Conservation (phyloP, 176 grass and related monocot species). For the Zea mays region Zm-B73-REFERENCE-NAM-5.0 NC_050103.1:65081501-65082000, state of each 20-base stretch:
- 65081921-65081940: slow-evolving; percentile 39
- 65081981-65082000: slow-evolving; percentile 39
- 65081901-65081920: slow-evolving; percentile 32
- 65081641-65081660: slow-evolving; percentile 27
- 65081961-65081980: slow-evolving; percentile 27
- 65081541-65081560: not conserved
- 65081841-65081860: slow-evolving; percentile 27
- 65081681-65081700: slow-evolving; percentile 32
- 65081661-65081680: slow-evolving; percentile 33
- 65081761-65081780: slow-evolving; percentile 23
- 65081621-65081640: slow-evolving; percentile 4
- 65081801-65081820: slow-evolving; percentile 40
- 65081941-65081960: slow-evolving; percentile 30
- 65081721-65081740: slow-evolving; percentile 22
- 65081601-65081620: not conserved
- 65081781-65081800: slow-evolving; percentile 27
- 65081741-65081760: slow-evolving; percentile 24
- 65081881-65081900: slow-evolving; percentile 17
- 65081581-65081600: not conserved
- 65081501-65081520: slow-evolving; percentile 29
- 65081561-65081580: not conserved
- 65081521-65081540: slow-evolving; percentile 30
- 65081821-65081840: slow-evolving; percentile 38
- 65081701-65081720: slow-evolving; percentile 41
- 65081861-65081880: slow-evolving; percentile 9